Evolutionary conservation across 2,329 filamentous ascomycete genomes (phyloP).

Genomic region (Dactylellina leptospora): DNA sequence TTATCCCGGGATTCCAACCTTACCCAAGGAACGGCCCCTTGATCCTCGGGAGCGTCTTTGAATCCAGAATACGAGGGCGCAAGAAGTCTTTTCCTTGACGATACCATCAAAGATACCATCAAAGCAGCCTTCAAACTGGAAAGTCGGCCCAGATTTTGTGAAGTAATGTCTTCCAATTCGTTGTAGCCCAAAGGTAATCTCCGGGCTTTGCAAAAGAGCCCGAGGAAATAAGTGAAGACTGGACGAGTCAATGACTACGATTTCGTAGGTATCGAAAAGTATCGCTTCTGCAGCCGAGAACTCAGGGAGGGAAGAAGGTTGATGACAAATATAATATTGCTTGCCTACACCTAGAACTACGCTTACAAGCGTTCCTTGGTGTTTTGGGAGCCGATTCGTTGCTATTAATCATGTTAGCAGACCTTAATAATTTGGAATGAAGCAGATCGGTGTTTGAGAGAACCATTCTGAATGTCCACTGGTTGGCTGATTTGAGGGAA

Average conservation of each 20-base stretch:
- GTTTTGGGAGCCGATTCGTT: background rate
- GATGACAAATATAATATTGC: conserved; percentile 4
- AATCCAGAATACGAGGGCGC: background rate
- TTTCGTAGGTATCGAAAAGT: background rate
- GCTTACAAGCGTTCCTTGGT: background rate
- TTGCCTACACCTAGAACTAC: conserved; percentile 1
- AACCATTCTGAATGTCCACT: background rate
- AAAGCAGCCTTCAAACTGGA: background rate
- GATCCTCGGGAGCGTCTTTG: background rate
- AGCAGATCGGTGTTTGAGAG: too few relatives aligned
- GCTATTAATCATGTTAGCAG: background rate
- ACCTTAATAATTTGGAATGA: too few relatives aligned
- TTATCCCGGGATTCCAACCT: background rate
- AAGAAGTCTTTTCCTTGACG: background rate
- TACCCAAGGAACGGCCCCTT: background rate
- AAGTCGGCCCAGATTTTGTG: background rate
- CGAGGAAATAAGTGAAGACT: background rate
- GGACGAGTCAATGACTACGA: background rate
- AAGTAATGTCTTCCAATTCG: conserved; percentile 4
- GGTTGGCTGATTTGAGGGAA: background rate
- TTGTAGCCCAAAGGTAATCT: background rate
- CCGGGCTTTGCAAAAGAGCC: background rate
- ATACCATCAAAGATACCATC: background rate
- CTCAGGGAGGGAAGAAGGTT: background rate
- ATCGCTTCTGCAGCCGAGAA: background rate